Conservation (phyloP, 2,329 filamentous ascomycete genomes). For the Helicocarpus griseus region DNA sequence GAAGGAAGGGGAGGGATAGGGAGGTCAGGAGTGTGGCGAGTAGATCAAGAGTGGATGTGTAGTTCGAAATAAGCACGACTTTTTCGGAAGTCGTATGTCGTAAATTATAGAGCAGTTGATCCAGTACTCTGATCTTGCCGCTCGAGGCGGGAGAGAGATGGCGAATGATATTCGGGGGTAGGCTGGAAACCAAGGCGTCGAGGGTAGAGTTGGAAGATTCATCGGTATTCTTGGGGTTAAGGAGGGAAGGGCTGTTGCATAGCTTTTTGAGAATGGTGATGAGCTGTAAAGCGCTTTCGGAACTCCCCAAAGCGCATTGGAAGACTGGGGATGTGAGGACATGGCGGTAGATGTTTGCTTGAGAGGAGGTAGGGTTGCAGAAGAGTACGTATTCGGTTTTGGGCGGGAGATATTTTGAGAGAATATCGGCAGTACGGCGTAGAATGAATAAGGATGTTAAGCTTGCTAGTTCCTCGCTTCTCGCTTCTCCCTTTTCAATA, state of each 20-base stretch:
- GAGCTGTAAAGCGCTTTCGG: constrained; percentile 55
- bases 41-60: constrained; percentile 61
- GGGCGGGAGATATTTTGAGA: constrained; percentile 55
- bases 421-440: constrained; percentile 55
- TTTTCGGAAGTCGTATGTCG: constrained; percentile 56
- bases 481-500: constrained; percentile 53
- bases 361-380: constrained; percentile 51
- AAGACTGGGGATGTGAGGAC: constrained; percentile 58
- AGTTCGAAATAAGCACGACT: constrained; percentile 66
- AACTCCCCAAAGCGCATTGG: constrained; percentile 50
- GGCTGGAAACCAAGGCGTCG: constrained; percentile 39
- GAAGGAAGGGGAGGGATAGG: constrained; percentile 53
- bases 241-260: constrained; percentile 59
- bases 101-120: constrained; percentile 54
- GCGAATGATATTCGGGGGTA: constrained; percentile 46
- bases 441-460: constrained; percentile 57
- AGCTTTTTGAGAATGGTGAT: constrained; percentile 66
- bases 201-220: constrained; percentile 40
- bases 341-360: constrained; percentile 52
- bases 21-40: constrained; percentile 52
- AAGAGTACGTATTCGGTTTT: constrained; percentile 61
- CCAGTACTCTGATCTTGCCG: constrained; percentile 57
- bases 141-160: constrained; percentile 48
- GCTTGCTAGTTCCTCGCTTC: constrained; percentile 51
- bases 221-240: constrained; percentile 43